Percentiles rank a stretch among this genome's conserved stretches.
phyloP scores from a whole-genome alignment of 345 rosid genomes.

The Lepidium aucheri region DNA sequence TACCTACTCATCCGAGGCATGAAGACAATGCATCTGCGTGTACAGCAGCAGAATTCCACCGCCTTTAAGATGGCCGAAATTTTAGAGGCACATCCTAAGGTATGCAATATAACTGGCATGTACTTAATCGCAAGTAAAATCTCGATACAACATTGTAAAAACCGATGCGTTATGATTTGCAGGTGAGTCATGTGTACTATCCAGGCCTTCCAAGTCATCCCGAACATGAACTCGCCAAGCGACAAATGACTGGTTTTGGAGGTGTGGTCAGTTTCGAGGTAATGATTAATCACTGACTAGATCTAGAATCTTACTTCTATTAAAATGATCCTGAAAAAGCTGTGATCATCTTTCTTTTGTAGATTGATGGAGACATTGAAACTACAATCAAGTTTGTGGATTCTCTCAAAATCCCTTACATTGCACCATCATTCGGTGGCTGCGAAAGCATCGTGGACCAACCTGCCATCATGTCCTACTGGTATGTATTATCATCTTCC shows the following conservation, averaged over 20 bases:
- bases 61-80: conserved; percentile 91
- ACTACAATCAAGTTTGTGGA: conserved; percentile 75
- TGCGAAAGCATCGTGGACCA: conserved; percentile 97
- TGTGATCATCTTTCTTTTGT: background rate
- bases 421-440: conserved; percentile 98
- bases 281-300: background rate
- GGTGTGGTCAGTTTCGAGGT: conserved; percentile 99
- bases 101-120: conserved; percentile 2
- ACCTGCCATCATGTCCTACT: conserved; percentile 98
- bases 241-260: conserved; percentile 96
- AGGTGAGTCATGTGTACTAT: conserved; percentile 88
- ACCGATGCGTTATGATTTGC: background rate
- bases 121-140: background rate
- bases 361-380: conserved; percentile 79
- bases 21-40: conserved; percentile 99
- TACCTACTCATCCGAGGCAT: conserved; percentile 95
- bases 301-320: background rate
- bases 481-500: conserved; percentile 35
- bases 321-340: conserved; percentile 3
- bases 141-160: background rate
- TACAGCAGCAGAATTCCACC: conserved; percentile 91
- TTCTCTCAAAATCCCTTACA: conserved; percentile 85
- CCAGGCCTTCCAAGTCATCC: conserved; percentile 94
- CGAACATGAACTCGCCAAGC: conserved; percentile 81
- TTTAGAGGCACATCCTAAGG: conserved; percentile 99